Conservation (phyloP, 306 rosid genomes). For the Sicyos baderoa region DNA sequence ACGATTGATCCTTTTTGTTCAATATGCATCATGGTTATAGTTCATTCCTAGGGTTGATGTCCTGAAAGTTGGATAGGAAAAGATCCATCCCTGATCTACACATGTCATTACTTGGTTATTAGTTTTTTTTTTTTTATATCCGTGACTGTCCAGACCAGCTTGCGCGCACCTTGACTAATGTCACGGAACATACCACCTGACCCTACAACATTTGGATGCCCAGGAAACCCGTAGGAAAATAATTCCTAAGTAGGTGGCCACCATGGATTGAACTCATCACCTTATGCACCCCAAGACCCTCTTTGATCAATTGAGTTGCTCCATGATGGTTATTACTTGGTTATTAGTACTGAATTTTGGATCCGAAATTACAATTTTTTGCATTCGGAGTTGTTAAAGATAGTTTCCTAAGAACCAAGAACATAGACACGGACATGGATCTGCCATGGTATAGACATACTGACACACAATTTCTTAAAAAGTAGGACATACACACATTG, state of each 20-base stretch:
- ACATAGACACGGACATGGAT: background rate
- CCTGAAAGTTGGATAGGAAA: background rate
- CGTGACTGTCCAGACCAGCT: too few relatives aligned
- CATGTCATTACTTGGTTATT: background rate
- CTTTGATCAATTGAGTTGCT: too few relatives aligned
- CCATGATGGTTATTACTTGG: background rate
- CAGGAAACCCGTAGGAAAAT: too few relatives aligned
- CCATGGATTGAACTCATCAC: too few relatives aligned
- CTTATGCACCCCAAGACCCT: too few relatives aligned
- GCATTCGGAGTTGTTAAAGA: background rate
- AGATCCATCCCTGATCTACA: background rate
- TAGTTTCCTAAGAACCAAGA: background rate
- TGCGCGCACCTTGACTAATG: too few relatives aligned
- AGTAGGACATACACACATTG: background rate
- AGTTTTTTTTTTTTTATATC: too few relatives aligned
- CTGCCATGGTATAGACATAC: background rate
- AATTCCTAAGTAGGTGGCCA: too few relatives aligned
- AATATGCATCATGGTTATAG: conserved; percentile 2
- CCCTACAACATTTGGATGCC: too few relatives aligned
- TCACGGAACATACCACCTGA: too few relatives aligned
- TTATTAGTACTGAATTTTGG: background rate
- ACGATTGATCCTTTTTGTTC: background rate
- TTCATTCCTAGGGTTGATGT: background rate
- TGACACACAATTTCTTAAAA: background rate
- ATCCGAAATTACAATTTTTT: background rate